These are phyloP conservation scores for Nitzschia sp. DNA, from an alignment of 108 stramenopile genomes.

Conservation along the genomic window DNA sequence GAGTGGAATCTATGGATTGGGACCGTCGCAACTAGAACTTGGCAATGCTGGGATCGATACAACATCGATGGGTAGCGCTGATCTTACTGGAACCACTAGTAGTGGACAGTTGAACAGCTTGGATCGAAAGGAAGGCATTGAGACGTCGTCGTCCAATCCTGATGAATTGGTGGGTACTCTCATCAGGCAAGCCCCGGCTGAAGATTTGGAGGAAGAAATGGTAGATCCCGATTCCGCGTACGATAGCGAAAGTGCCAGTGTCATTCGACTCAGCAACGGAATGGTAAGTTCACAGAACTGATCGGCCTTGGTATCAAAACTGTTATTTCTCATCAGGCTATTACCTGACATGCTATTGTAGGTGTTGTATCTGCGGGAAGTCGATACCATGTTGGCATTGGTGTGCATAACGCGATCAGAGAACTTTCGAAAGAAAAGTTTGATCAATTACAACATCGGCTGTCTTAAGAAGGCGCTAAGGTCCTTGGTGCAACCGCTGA, in stretches of 20 bases:
- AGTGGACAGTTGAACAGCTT: slow-evolving; percentile 1
- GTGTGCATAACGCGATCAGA: slow-evolving; percentile 95
- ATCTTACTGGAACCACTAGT: slow-evolving; percentile 10
- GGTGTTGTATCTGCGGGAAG: slow-evolving; percentile 91
- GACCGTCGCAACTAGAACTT: slow-evolving; percentile 38
- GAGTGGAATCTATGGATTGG: slow-evolving; percentile 96
- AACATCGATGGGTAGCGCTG: slow-evolving; percentile 1
- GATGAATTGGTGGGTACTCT: slow-evolving; percentile 76
- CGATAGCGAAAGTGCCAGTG: slow-evolving; percentile 90
- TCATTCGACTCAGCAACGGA: slow-evolving; percentile 94
- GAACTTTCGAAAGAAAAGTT: slow-evolving; percentile 91
- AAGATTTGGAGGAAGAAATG: slow-evolving; percentile 50
- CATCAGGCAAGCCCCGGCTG: slow-evolving; percentile 62
- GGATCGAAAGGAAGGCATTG: slow-evolving; percentile 18
- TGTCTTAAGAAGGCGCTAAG: slow-evolving; percentile 87
- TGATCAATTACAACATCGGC: slow-evolving; percentile 98
- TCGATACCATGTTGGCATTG: slow-evolving; percentile 93
- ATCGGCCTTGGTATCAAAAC: too few relatives aligned
- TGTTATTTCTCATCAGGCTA: too few relatives aligned
- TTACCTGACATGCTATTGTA: too few relatives aligned
- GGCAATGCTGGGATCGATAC: slow-evolving; percentile 15
- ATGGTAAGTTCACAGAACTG: slow-evolving; percentile 86
- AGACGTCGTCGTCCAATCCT: not conserved
- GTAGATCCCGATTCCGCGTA: slow-evolving; percentile 86
- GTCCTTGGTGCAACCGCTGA: slow-evolving; percentile 51